Evolutionary conservation across 2,329 filamentous ascomycete genomes (phyloP), one percentile per base, ranked within the genome.

Genomic region (Penicillium sp.): DNA sequence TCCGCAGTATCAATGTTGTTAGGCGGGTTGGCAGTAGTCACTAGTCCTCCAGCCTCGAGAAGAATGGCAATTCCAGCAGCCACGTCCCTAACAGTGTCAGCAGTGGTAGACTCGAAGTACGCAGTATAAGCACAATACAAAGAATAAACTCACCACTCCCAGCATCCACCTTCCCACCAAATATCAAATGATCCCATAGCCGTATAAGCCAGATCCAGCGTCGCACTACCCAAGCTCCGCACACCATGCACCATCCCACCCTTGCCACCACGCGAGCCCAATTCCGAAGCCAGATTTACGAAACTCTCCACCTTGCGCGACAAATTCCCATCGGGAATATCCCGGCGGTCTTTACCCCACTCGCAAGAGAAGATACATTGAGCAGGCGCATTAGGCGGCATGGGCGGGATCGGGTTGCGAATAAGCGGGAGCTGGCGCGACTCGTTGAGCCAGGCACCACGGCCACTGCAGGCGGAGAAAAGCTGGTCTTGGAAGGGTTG

Each of bases 131-230:
- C 35, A 8, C 5, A 38, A 32, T 6, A 10, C 3, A 26, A 22
- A 44, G 38, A 6, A 16, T 6, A 29, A 46, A 28, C 8, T 16
- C 16, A 83, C 82, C 86, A 89, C 67, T 89, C 86, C 85, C 85
- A 88, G 59, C 85, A 88, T 0, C 85, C 85, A 3, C 85, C 86
- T 62, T 89, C 85, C 85, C 85, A 89, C 85, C 86, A 89, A 9
- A 89, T 87, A 66, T 89, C 86, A 55, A 89, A 83, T 0, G 81
- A 74, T 0, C 86, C 86, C 77, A 86, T 86, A 10, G 86, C 86
- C 8, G 81, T 80, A 63, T 89, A 89, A 0, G 85, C 85, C 40
- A 89, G 67, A 65, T 89, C 86, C 44, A 89, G 62, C 1, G 86
- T 87, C 7, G 86, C 86, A 60, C 84, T 85, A 3, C 85, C 85